phyloP scores from a whole-genome alignment of 2,329 filamentous ascomycete genomes.

The Juglanconis sp. region DNA sequence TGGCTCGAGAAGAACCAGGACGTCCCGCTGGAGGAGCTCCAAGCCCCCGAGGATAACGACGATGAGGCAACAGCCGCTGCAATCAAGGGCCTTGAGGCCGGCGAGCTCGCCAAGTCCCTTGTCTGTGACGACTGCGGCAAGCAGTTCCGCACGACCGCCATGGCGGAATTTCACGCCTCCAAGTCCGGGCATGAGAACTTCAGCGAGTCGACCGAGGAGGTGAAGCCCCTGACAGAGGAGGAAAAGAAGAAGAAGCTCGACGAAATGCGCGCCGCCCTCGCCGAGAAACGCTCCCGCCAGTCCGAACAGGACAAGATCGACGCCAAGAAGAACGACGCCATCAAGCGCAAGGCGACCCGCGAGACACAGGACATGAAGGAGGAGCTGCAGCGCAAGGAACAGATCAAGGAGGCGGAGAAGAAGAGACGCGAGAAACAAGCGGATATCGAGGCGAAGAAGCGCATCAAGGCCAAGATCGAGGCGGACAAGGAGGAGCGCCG shows the following conservation, averaged over 20 bases:
- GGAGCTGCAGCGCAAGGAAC: constrained; percentile 77
- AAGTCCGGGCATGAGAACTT: constrained; percentile 93
- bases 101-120: constrained; percentile 72
- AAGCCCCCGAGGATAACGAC: constrained; percentile 41
- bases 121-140: constrained; percentile 95
- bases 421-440: constrained; percentile 86
- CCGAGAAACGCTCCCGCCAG: constrained; percentile 67
- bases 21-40: constrained; percentile 78
- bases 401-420: constrained; percentile 82
- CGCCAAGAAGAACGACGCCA: constrained; percentile 79
- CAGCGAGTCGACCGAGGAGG: constrained; percentile 86
- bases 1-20: constrained; percentile 94
- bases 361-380: constrained; percentile 89
- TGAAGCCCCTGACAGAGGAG: constrained; percentile 85
- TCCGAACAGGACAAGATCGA: constrained; percentile 74
- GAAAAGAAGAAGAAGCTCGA: constrained; percentile 80
- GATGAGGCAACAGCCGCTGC: constrained; percentile 35
- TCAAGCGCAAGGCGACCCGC: constrained; percentile 81
- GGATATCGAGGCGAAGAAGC: constrained; percentile 80
- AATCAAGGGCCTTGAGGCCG: constrained; percentile 58
- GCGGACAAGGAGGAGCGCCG: constrained; percentile 89
- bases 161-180: constrained; percentile 85
- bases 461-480: constrained; percentile 90
- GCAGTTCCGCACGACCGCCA: constrained; percentile 75
- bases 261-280: constrained; percentile 69